Conservation (phyloP, 23 red algal genomes). For the Cyanidioschyzon merolae region DNA sequence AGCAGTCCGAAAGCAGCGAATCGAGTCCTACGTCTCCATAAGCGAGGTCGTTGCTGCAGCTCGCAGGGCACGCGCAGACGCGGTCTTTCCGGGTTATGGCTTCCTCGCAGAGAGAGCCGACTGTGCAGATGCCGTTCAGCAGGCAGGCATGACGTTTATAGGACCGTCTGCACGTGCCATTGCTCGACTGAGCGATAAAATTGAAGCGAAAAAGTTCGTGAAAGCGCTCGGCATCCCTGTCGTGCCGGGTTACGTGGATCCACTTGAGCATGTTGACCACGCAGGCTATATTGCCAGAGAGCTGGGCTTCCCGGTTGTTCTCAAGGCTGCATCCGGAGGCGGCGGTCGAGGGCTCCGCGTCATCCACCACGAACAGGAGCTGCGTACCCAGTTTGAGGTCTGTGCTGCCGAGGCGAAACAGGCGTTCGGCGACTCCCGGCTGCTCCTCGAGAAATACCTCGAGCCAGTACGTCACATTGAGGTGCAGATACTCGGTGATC, state of each 20-base stretch:
- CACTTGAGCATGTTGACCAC: neutral
- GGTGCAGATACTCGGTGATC: slow-evolving; percentile 39
- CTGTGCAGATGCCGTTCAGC: slow-evolving; percentile 19
- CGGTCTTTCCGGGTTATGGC: slow-evolving; percentile 43
- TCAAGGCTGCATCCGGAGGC: slow-evolving; percentile 36
- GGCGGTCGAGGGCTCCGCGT: slow-evolving; percentile 47
- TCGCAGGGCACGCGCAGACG: slow-evolving; percentile 16
- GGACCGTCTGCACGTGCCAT: slow-evolving; percentile 13
- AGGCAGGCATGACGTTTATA: slow-evolving; percentile 33
- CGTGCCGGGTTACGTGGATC: slow-evolving; percentile 27
- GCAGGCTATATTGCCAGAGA: neutral
- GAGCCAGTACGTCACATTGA: slow-evolving; percentile 36
- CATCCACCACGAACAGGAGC: neutral
- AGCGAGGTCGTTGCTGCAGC: slow-evolving; percentile 20
- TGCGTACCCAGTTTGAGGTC: slow-evolving; percentile 5
- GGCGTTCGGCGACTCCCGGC: slow-evolving; percentile 32
- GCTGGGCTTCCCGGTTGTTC: slow-evolving; percentile 35
- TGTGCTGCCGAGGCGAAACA: slow-evolving; percentile 19
- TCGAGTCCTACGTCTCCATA: slow-evolving; percentile 25
- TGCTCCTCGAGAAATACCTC: slow-evolving; percentile 37
- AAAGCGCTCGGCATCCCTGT: slow-evolving; percentile 17
- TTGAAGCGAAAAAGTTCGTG: slow-evolving; percentile 24
- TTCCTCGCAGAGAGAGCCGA: slow-evolving; percentile 28
- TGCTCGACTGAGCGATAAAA: slow-evolving; percentile 22
- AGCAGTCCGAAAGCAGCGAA: neutral